Evolutionary conservation across 176 grass and related monocot genomes (phyloP).

Genomic region (Lolium perenne): DNA sequence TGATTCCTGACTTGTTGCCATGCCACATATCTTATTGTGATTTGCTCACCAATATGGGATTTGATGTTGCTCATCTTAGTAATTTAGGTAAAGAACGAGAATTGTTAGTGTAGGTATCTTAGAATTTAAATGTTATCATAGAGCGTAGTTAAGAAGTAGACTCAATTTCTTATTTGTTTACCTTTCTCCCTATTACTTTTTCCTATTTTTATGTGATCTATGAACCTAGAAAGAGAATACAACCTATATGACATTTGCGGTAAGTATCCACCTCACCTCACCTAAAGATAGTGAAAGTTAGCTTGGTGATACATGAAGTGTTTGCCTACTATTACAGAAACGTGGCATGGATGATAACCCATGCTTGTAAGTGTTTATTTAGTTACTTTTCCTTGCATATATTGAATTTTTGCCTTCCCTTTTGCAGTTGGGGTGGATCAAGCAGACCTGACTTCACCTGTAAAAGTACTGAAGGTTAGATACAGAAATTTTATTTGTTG

Average conservation of each 20-base stretch:
- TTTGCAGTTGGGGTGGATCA: slow-evolving; percentile 97
- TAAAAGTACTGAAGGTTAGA: slow-evolving; percentile 96
- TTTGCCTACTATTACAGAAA: not conserved
- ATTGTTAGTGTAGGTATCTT: not conserved
- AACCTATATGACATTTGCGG: not conserved
- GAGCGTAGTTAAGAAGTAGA: not conserved
- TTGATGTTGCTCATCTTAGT: not conserved
- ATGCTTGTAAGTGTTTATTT: not conserved
- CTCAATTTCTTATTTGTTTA: not conserved
- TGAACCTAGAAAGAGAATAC: slow-evolving; percentile 1
- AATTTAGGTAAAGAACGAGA: not conserved
- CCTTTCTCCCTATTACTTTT: not conserved
- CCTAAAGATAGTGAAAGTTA: not conserved
- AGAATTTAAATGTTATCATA: not conserved
- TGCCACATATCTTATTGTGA: slow-evolving; percentile 7
- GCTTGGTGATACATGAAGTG: not conserved
- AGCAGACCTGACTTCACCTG: slow-evolving; percentile 97
- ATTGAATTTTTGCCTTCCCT: not conserved
- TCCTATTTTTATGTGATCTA: not conserved
- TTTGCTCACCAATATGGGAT: not conserved
- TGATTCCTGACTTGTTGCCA: not conserved
- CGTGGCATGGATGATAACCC: not conserved
- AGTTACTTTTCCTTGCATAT: not conserved
- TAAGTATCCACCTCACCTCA: not conserved
- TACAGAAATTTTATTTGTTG: slow-evolving; percentile 2